phyloP scores from a whole-genome alignment of 345 rosid genomes.

The Moricandia arvensis region DNA sequence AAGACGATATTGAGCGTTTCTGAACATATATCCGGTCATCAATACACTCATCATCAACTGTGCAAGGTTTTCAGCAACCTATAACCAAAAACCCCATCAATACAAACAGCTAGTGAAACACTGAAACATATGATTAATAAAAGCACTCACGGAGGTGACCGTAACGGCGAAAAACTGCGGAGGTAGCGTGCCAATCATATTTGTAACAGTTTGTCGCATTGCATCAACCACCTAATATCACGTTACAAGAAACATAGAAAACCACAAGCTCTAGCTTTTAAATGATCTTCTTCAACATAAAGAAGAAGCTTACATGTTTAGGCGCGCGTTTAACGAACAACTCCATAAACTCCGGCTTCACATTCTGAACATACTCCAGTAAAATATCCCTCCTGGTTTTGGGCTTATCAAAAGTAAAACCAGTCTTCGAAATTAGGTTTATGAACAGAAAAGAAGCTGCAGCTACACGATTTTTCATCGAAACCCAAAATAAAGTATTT shows the following conservation, averaged over 20 bases:
- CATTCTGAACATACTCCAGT: constrained; percentile 89
- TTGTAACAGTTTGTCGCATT: constrained; percentile 90
- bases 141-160: constrained; percentile 70
- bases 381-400: constrained; percentile 77
- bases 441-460: background rate
- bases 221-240: constrained; percentile 82
- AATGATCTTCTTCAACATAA: background rate
- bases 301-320: constrained; percentile 52
- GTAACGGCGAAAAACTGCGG: constrained; percentile 85
- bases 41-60: constrained; percentile 93
- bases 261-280: background rate
- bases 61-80: constrained; percentile 99
- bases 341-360: constrained; percentile 96
- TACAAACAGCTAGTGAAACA: constrained; percentile 4
- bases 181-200: constrained; percentile 95
- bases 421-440: constrained; percentile 9
- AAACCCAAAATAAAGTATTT: background rate
- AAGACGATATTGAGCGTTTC: constrained; percentile 82
- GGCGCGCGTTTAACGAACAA: constrained; percentile 88
- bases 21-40: constrained; percentile 99
- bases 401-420: constrained; percentile 36
- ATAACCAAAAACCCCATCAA: background rate
- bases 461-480: background rate
- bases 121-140: background rate
- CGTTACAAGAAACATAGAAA: constrained; percentile 7